phyloP scores from a whole-genome alignment of 306 rosid genomes.

The Vachellia pachyceras region DNA sequence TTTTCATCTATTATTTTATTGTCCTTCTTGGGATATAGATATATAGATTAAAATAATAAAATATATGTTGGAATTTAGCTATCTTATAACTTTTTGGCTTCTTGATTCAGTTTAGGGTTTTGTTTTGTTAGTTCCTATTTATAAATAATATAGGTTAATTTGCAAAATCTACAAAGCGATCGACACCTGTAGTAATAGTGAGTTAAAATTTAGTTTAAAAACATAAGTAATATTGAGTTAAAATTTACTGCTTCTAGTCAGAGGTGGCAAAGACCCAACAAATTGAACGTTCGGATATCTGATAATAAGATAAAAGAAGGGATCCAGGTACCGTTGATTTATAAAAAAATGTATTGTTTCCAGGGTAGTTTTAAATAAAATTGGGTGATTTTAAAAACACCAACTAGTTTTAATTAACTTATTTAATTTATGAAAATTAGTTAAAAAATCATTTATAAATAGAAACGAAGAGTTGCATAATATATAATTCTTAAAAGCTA shows the following conservation, averaged over 20 bases:
- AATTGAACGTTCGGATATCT: too few relatives aligned
- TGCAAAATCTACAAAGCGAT: background rate
- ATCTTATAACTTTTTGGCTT: slow-evolving; percentile 9
- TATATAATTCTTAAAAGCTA: background rate
- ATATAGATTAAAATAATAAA: background rate
- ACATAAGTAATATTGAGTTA: background rate
- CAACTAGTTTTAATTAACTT: background rate
- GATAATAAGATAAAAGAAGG: too few relatives aligned
- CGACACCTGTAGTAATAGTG: too few relatives aligned
- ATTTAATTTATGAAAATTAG: background rate
- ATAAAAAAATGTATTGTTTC: too few relatives aligned
- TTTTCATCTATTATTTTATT: background rate
- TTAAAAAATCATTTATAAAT: background rate
- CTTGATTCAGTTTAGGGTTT: slow-evolving; percentile 17
- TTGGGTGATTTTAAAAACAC: background rate
- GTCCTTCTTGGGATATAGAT: background rate
- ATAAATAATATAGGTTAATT: background rate
- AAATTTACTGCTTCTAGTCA: background rate
- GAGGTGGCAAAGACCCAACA: too few relatives aligned
- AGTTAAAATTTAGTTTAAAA: too few relatives aligned
- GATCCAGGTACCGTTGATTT: too few relatives aligned
- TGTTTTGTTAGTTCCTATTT: too few relatives aligned
- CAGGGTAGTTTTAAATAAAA: background rate
- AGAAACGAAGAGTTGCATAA: background rate
- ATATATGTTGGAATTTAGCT: background rate